These are phyloP conservation scores for Cercis canadensis DNA, from an alignment of 306 rosid species.

Conservation along the genomic window DNA sequence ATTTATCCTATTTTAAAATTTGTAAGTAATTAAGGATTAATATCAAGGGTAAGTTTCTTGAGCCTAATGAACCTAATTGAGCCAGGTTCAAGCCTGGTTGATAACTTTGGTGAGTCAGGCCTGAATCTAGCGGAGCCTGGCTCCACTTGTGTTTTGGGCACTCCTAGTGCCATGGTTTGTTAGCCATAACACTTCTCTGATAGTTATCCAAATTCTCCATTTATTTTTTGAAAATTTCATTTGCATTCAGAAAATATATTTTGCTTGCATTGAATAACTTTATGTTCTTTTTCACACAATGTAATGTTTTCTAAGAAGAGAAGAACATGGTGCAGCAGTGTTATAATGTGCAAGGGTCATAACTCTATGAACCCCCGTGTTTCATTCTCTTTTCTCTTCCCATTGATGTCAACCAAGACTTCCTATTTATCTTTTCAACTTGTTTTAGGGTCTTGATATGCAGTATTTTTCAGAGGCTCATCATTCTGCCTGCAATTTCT, in stretches of 20 bases:
- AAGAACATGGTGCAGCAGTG: neutral
- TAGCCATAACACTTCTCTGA: constrained; percentile 5
- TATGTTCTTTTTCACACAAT: constrained; percentile 13
- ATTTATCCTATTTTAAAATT: too few relatives aligned
- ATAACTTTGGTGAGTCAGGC: neutral
- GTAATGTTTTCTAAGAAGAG: constrained; percentile 13
- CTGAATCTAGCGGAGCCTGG: neutral
- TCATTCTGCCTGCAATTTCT: constrained; percentile 33
- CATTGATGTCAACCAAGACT: too few relatives aligned
- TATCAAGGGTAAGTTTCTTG: too few relatives aligned
- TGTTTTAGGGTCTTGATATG: constrained; percentile 24
- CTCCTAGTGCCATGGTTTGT: neutral
- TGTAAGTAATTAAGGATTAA: too few relatives aligned
- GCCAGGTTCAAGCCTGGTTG: neutral
- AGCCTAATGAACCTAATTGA: neutral
- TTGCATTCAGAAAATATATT: too few relatives aligned
- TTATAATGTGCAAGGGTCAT: constrained; percentile 6
- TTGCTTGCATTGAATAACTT: neutral
- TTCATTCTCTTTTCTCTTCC: neutral
- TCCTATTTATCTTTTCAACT: constrained; percentile 12
- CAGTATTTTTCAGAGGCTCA: constrained; percentile 25
- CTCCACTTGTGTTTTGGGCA: constrained; percentile 9
- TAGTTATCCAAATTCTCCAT: neutral
- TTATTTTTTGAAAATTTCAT: neutral
- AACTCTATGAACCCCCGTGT: neutral